Evolutionary conservation across 768 basidiomycete genomes (phyloP).

Genomic region (Suillus brevipes): DNA sequence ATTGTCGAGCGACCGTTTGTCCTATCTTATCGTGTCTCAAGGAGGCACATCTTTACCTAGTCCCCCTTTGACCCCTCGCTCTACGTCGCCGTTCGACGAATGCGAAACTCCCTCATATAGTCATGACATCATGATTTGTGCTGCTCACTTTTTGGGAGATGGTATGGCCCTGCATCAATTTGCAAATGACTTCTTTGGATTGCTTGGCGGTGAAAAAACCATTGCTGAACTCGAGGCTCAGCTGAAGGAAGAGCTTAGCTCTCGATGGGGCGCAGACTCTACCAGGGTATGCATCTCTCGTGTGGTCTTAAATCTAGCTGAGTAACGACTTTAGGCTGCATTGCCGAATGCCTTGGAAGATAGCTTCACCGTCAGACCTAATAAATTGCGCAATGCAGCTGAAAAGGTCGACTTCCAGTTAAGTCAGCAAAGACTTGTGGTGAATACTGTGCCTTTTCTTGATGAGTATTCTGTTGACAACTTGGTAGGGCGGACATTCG

Average conservation of each 20-base stretch:
- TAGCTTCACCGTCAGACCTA: slow-evolving; percentile 38
- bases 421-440: slow-evolving; percentile 57
- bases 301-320: slow-evolving; percentile 10
- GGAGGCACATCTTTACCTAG: slow-evolving; percentile 26
- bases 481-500: slow-evolving; percentile 64
- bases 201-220: slow-evolving; percentile 46
- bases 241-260: slow-evolving; percentile 35
- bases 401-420: slow-evolving; percentile 56
- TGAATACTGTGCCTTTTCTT: slow-evolving; percentile 27
- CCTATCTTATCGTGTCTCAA: slow-evolving; percentile 59
- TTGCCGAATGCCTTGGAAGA: slow-evolving; percentile 54
- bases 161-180: slow-evolving; percentile 85
- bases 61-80: slow-evolving; percentile 35
- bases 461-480: not conserved
- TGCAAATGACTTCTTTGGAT: slow-evolving; percentile 75
- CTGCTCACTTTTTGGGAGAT: slow-evolving; percentile 82
- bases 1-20: slow-evolving; percentile 64
- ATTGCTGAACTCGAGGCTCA: slow-evolving; percentile 30
- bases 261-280: slow-evolving; percentile 25
- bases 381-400: slow-evolving; percentile 45
- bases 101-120: slow-evolving; percentile 27
- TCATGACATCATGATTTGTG: slow-evolving; percentile 70
- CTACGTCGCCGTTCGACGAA: slow-evolving; percentile 10
- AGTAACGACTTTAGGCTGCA: slow-evolving; percentile 18
- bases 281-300: slow-evolving; percentile 13